Evolutionary conservation across 768 basidiomycete genomes (phyloP).

Genomic region (Leucosporidium scottii): DNA sequence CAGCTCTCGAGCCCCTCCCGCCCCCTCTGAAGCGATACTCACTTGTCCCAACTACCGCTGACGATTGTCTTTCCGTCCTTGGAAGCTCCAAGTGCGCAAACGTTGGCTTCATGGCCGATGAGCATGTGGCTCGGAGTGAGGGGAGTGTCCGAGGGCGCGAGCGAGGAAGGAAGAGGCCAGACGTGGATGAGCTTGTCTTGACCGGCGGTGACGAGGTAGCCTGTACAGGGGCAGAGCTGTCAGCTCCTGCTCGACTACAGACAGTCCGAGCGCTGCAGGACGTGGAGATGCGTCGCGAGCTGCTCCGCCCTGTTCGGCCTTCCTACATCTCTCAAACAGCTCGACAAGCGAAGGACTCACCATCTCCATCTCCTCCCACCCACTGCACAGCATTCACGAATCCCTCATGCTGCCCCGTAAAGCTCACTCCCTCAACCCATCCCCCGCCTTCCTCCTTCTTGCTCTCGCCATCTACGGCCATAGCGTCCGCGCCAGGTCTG

Average conservation of each 20-base stretch:
- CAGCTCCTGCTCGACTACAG: not conserved
- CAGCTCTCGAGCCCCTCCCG: not conserved
- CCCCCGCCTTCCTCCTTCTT: conserved; percentile 6
- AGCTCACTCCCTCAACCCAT: conserved; percentile 16
- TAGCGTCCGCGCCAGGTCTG: not conserved
- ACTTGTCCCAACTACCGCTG: conserved; percentile 98
- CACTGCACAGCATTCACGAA: conserved; percentile 33
- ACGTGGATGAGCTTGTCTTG: conserved; percentile 83
- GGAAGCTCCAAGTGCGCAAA: conserved; percentile 73
- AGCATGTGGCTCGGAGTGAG: conserved; percentile 74
- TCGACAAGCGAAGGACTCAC: not conserved
- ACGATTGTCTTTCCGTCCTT: conserved; percentile 62
- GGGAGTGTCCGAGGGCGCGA: conserved; percentile 45
- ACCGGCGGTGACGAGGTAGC: conserved; percentile 77
- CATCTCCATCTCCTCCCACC: conserved; percentile 3
- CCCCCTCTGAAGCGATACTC: conserved; percentile 19
- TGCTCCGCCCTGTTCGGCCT: not conserved
- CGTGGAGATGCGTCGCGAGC: not conserved
- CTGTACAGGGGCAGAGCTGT: conserved; percentile 45
- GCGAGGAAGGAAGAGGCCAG: conserved; percentile 44
- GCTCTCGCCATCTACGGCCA: not conserved
- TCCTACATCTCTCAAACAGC: not conserved
- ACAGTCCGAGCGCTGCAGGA: not conserved
- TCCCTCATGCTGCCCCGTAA: conserved; percentile 15
- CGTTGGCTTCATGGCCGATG: conserved; percentile 81